A percentile compares a stretch with the other conserved stretches of the same genome.
These are phyloP conservation scores for Remersonia thermophila DNA, from an alignment of 2,329 filamentous ascomycete species.

Conservation along the genomic window DNA sequence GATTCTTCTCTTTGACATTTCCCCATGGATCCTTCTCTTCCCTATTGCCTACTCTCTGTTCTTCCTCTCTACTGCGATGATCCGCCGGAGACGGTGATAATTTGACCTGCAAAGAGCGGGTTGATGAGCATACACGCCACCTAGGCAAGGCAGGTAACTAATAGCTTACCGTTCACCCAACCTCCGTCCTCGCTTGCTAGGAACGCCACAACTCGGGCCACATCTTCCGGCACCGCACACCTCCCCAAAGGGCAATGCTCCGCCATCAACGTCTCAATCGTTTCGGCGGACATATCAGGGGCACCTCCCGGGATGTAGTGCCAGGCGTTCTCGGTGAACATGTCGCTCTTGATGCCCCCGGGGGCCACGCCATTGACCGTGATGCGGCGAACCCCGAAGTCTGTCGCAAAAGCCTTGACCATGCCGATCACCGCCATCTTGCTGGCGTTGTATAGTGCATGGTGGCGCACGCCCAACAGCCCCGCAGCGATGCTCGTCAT, in stretches of 20 bases:
- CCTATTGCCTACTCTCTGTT: not conserved
- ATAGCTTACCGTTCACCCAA: conserved; percentile 49
- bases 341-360: conserved; percentile 63
- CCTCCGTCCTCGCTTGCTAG: conserved; percentile 46
- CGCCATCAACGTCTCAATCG: conserved; percentile 42
- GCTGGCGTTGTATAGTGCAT: conserved; percentile 58
- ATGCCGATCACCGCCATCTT: conserved; percentile 65
- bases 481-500: conserved; percentile 59
- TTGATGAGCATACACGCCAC: conserved; percentile 1
- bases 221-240: conserved; percentile 45
- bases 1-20: too few species aligned
- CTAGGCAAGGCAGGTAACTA: not conserved
- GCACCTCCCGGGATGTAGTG: conserved; percentile 48
- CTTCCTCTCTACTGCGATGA: conserved; percentile 8
- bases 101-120: conserved; percentile 4
- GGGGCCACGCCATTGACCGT: conserved; percentile 64
- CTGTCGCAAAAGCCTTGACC: conserved; percentile 58
- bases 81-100: conserved; percentile 12
- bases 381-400: conserved; percentile 55
- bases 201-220: conserved; percentile 44
- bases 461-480: conserved; percentile 54
- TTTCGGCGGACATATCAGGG: conserved; percentile 37
- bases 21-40: too few species aligned
- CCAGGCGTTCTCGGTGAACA: conserved; percentile 61
- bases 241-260: conserved; percentile 47